Evolutionary conservation across 2,329 filamentous ascomycete genomes (phyloP).

Genomic region (Epichloe amarillans): DNA sequence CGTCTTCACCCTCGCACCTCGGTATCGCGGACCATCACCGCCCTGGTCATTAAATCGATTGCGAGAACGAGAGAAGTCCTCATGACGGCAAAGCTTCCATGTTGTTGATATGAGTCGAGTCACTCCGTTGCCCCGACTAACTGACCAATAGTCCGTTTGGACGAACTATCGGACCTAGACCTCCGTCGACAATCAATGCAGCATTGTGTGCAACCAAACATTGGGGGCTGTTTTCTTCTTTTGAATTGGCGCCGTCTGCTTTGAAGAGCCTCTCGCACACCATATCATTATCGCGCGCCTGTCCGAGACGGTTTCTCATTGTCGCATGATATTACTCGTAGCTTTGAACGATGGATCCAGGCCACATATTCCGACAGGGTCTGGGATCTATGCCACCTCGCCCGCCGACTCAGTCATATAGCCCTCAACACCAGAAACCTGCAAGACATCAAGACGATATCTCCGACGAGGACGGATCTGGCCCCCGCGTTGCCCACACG

Average conservation of each 20-base stretch:
- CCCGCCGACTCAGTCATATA: conserved; percentile 18
- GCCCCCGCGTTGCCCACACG: conserved; percentile 60
- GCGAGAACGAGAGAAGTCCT: background rate
- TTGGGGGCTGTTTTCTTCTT: background rate
- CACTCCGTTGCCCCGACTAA: background rate
- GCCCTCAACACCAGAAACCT: conserved; percentile 19
- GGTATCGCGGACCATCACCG: background rate
- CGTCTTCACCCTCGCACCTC: background rate
- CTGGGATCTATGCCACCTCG: conserved; percentile 32
- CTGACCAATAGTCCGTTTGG: background rate
- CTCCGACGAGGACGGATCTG: conserved; percentile 35
- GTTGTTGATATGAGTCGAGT: background rate
- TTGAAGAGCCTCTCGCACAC: background rate
- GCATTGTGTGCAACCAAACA: background rate
- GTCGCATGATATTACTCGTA: background rate
- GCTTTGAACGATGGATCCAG: conserved; percentile 38
- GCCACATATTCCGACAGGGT: conserved; percentile 46
- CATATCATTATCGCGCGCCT: background rate
- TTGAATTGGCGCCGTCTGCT: conserved; percentile 3
- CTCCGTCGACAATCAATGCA: background rate
- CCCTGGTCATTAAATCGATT: background rate
- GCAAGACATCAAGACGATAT: conserved; percentile 25
- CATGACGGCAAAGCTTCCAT: background rate
- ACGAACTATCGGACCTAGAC: background rate
- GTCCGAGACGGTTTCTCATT: background rate